phyloP scores from a whole-genome alignment of 768 basidiomycete genomes.

The Termitomyces sp. region DNA sequence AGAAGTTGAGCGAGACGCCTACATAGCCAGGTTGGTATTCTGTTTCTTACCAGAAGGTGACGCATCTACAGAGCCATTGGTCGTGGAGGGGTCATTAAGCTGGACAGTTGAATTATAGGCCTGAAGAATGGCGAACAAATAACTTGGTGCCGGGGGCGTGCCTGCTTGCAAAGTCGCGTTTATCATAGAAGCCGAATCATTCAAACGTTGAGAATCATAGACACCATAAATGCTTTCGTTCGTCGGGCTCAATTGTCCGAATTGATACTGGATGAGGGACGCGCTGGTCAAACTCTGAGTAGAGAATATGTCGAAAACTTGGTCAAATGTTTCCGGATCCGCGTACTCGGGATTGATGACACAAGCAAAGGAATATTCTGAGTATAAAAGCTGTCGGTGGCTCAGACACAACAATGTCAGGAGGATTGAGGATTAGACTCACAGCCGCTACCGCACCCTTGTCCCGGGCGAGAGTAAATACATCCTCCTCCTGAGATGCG shows the following conservation, averaged over 20 bases:
- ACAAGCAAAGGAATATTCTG: constrained; percentile 68
- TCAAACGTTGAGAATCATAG: constrained; percentile 65
- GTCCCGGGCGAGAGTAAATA: constrained; percentile 79
- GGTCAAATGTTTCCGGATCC: constrained; percentile 59
- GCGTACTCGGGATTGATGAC: constrained; percentile 73
- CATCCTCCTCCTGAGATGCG: constrained; percentile 58
- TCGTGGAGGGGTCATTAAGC: constrained; percentile 23
- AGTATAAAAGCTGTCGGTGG: constrained; percentile 69
- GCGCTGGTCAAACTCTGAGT: constrained; percentile 64
- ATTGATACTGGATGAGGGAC: constrained; percentile 55
- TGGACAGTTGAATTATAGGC: constrained; percentile 59
- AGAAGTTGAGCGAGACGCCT: constrained; percentile 20
- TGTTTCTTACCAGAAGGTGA: constrained; percentile 13
- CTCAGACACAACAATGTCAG: neutral
- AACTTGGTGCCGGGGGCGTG: constrained; percentile 50
- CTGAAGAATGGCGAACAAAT: constrained; percentile 68
- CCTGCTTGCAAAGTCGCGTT: constrained; percentile 38
- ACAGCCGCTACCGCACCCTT: constrained; percentile 82
- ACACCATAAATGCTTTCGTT: constrained; percentile 50
- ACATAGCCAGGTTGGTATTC: constrained; percentile 79
- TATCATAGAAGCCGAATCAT: constrained; percentile 46
- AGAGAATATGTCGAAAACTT: constrained; percentile 75
- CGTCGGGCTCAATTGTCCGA: constrained; percentile 53
- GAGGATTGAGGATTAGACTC: constrained; percentile 23
- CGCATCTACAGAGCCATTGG: constrained; percentile 21